Evolutionary conservation across 108 stramenopile genomes (phyloP), one percentile per base, ranked within the genome.

Genomic region (Fistulifera pelliculosa): DNA sequence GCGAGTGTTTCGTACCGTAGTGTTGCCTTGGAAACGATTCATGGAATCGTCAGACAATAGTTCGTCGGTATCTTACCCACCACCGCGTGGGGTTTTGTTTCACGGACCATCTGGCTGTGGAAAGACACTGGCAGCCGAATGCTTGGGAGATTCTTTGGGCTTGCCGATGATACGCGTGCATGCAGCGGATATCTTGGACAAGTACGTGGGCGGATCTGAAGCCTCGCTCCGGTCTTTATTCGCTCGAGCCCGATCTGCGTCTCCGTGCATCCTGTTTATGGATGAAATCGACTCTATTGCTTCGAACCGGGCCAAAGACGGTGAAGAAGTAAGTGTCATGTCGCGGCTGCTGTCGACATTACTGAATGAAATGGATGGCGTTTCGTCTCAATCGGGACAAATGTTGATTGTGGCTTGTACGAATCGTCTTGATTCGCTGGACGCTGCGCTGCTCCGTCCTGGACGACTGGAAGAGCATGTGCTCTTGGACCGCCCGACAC

Each of bases 231-330:
- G 96, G 16, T 87, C 93, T 35, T 69, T 96, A 16, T 91, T 92
- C 63, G 59, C 71, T 11, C 56, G 80, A 53, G 94, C 94, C 11
- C 62, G 90, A 47, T 54, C 82, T 40, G 83, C 83, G n/a, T 65
- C 92, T 13, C 98, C 98, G 4, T 97, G 96, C 58, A 83, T 97
- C 39, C 54, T 79, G 23, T 96, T 97, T 65, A 90, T 99, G 45
- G 98, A 99, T 69, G 98, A 99, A 62, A 81, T 99, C n/a, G 96
- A 99, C 56, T 73, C 96, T 4, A 62, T 99, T 26, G 96, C 96
- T 24, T 71, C 54, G 63, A 94, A 77, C 68, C 81, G 77, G 57
- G 93, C 80, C 28, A 58, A 55, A 13, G 90, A 87, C 27, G 86
- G 81, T 48, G 87, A 71, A 31, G 39, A 23, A 13, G 58, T 40